Conservation (phyloP, 2,329 filamentous ascomycete species). For the Phialocephala subalpina region DNA sequence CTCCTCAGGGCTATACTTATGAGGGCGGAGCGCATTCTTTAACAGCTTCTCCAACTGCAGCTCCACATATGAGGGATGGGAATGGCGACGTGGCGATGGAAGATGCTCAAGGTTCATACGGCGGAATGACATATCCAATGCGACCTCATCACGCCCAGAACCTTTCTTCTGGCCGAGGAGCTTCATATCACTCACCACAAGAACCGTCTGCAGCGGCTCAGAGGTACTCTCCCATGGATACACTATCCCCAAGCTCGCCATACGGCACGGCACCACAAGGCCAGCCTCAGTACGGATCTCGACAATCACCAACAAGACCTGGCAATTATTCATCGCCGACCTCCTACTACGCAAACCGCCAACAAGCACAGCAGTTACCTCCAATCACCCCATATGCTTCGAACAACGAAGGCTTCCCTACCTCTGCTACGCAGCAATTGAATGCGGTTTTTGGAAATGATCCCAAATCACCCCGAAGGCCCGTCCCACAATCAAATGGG, state of each 20-base stretch:
- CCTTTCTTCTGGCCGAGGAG: constrained; percentile 56
- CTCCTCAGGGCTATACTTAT: constrained; percentile 68
- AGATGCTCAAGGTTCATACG: constrained; percentile 83
- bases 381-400: constrained; percentile 75
- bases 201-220: constrained; percentile 86
- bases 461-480: constrained; percentile 65
- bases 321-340: constrained; percentile 65
- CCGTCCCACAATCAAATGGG: constrained; percentile 55
- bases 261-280: constrained; percentile 71
- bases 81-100: constrained; percentile 87
- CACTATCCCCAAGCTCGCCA: constrained; percentile 79
- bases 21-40: constrained; percentile 62
- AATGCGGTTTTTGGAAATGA: constrained; percentile 69
- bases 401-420: constrained; percentile 75
- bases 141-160: constrained; percentile 82
- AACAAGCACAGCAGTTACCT: constrained; percentile 72
- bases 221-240: constrained; percentile 96
- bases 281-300: constrained; percentile 55
- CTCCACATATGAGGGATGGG: constrained; percentile 61
- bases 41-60: constrained; percentile 63
- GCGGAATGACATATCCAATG: constrained; percentile 85
- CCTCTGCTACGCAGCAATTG: constrained; percentile 73
- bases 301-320: constrained; percentile 81
- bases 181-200: constrained; percentile 75
- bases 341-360: constrained; percentile 60